Evolutionary conservation across 1,284 basidiomycete genomes (phyloP).

Genomic region (Leccinum cinnamomeum): DNA sequence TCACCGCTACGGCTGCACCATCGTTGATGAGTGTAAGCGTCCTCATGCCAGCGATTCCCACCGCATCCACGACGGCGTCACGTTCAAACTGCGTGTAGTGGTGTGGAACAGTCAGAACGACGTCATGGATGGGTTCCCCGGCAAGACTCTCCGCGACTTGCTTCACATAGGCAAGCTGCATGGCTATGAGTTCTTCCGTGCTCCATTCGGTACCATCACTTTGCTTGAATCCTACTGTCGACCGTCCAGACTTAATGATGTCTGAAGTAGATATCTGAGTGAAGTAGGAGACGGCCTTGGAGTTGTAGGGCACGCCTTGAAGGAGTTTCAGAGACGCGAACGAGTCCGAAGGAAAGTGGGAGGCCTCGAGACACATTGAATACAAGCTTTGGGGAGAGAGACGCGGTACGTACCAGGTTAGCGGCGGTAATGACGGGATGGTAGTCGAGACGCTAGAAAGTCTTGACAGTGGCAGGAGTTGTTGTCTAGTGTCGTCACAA

Average conservation of each 20-base stretch:
- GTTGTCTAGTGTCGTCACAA: constrained; percentile 14
- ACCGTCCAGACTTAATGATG: constrained; percentile 56
- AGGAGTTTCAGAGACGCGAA: constrained; percentile 88
- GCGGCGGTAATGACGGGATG: constrained; percentile 47
- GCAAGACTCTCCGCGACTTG: constrained; percentile 81
- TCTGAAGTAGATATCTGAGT: constrained; percentile 65
- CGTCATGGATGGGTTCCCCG: constrained; percentile 76
- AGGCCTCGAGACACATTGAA: constrained; percentile 56
- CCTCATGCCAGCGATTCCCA: constrained; percentile 86
- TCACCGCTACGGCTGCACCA: constrained; percentile 89
- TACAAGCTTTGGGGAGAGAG: not conserved
- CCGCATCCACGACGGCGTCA: constrained; percentile 86
- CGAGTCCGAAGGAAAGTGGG: constrained; percentile 86
- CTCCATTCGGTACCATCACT: constrained; percentile 71
- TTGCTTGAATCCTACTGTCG: constrained; percentile 58
- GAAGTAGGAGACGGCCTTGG: constrained; percentile 62
- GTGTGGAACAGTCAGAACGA: constrained; percentile 83
- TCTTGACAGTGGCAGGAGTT: not conserved
- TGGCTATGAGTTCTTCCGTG: constrained; percentile 90
- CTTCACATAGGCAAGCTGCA: constrained; percentile 91
- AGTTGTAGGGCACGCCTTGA: constrained; percentile 73
- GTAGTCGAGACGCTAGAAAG: not conserved
- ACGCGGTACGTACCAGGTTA: constrained; percentile 66
- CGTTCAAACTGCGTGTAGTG: constrained; percentile 88
- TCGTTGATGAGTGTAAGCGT: constrained; percentile 89